Base-by-base conservation (phyloP, 2,329 filamentous ascomycete genomes). In the Phialophora verrucosa region DNA sequence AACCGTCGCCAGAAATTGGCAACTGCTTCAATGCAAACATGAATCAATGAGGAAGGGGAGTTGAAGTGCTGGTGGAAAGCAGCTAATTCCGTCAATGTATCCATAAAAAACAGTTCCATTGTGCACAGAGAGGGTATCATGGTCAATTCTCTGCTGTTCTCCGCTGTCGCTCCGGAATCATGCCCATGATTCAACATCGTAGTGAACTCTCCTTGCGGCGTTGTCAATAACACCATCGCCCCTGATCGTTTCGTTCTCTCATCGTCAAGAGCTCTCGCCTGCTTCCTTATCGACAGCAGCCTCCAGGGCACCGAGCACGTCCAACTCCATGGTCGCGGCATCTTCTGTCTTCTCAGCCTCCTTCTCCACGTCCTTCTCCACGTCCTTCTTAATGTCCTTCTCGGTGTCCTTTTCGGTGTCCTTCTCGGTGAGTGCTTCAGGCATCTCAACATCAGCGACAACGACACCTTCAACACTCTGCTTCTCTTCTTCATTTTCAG, bases 251-350 rank as follows among this genome's bases (percentile, higher is more conserved):
- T 2, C 5, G 49, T 11, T 23, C 12, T 51, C 11, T 27, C 49
- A 23, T 51, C 0, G 2, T 51, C 20, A 27, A 51, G 25, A 11
- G 31, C 31, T 44, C 47, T 61, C 47, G 20, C 47, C 44, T 2
- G 49, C 50, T 31, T 69, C 64, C 53, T 59, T 65, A 38, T 65
- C 62, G 31, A 69, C 54, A 10, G 67, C 67, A 38, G 62, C 62
- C 32, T 69, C 67, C 12, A 69, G 35, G 7, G 55, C 65, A 47
- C 67, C 65, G n/a, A 69, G 59, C 35, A 69, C 58, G 49, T 69
- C 67, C 31, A 69, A 12, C 11, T 65, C 64, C 12, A 25, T 50
- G 29, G 12, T 32, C 17, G 17, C 29, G 20, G 25, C 56, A 25
- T 10, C 59, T 32, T 29, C 54, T 17, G 20, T 23, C 57, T 53